Base-by-base conservation (phyloP, 2,329 filamentous ascomycete genomes). In the Pseudogymnoascus sp. region DNA sequence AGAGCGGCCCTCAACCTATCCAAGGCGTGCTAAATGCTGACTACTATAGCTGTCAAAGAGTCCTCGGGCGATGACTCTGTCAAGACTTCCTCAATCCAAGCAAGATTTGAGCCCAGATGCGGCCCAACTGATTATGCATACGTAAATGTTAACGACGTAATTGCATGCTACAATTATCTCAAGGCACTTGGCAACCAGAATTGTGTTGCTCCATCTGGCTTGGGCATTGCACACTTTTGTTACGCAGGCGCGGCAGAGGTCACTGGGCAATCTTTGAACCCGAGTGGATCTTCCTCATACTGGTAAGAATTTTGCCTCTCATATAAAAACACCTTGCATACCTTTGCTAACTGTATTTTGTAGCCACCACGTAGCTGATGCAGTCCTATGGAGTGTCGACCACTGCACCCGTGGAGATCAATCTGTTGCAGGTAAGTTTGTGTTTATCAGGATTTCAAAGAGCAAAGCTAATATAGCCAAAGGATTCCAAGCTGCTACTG, bases 111-210 rank as follows among this genome's bases (percentile, higher is more conserved):
- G 6, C 45, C 45, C 21, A 51, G 5, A 51, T 51, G 45, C 21
- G 45, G 45, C 12, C 45, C 45, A 8, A 8, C 12, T 26, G 45
- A 51, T n/a, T 26, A 7, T n/a, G 45, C 45, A 29, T 51, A 51
- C 26, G 14, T n/a, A 51, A 51, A 51, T 51, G 45, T 51, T 7
- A 26, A 51, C 21, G 18, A 12, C 1, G 7, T 51, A n/a, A 51
- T 51, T 51, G 45, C 45, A 51, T 51, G 45, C 21, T 51, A 51
- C 45, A 51, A 51, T 51, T 51, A 51, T 23, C 45, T 51, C 11
- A 51, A 51, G 21, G 18, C 23, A 26, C 21, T 51, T 29, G 45
- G 45, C 3, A n/a, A 51, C 45, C 12, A 29, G 45, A 51, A 51
- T 12, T 51, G 45, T 51, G 45, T 29, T 51, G 21, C 45, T 12